Conservation (phyloP, 2,329 filamentous ascomycete species). For the Thelonectria olida region DNA sequence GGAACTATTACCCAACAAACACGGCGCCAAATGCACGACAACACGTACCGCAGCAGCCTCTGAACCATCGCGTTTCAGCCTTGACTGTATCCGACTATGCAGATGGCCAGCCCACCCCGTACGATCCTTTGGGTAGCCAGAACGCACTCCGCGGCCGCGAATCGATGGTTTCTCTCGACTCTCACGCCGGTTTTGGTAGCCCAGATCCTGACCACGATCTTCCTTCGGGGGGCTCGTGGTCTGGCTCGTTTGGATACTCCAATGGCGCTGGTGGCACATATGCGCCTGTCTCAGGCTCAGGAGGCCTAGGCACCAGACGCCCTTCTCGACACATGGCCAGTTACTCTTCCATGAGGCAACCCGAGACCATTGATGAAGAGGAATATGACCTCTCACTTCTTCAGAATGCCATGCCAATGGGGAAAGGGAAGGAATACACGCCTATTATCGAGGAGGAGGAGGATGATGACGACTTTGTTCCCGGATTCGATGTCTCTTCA, state of each 20-base stretch:
- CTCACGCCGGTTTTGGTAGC: conserved; percentile 36
- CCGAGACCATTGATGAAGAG: conserved; percentile 51
- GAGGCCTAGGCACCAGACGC: conserved; percentile 28
- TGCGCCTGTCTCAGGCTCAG: conserved; percentile 36
- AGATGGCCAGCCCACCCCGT: conserved; percentile 38
- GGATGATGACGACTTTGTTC: conserved; percentile 42
- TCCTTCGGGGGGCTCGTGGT: conserved; percentile 33
- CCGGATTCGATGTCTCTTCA: conserved; percentile 57
- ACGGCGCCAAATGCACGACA: background rate
- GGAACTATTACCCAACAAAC: conserved; percentile 25
- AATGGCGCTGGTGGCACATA: conserved; percentile 39
- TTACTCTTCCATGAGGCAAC: conserved; percentile 37
- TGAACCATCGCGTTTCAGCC: conserved; percentile 46
- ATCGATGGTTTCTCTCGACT: conserved; percentile 52
- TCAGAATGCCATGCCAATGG: conserved; percentile 52
- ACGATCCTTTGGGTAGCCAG: conserved; percentile 34
- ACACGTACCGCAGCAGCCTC: conserved; percentile 15
- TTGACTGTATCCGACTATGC: conserved; percentile 47
- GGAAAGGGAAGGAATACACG: conserved; percentile 44
- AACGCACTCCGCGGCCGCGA: conserved; percentile 46
- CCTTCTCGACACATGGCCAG: conserved; percentile 39
- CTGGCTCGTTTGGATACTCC: conserved; percentile 42
- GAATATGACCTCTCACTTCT: conserved; percentile 56
- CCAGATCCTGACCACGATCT: conserved; percentile 31
- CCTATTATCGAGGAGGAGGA: conserved; percentile 46